Evolutionary conservation across 148 eudicot genomes (phyloP).

Genomic region (Bassia scoparia): DNA sequence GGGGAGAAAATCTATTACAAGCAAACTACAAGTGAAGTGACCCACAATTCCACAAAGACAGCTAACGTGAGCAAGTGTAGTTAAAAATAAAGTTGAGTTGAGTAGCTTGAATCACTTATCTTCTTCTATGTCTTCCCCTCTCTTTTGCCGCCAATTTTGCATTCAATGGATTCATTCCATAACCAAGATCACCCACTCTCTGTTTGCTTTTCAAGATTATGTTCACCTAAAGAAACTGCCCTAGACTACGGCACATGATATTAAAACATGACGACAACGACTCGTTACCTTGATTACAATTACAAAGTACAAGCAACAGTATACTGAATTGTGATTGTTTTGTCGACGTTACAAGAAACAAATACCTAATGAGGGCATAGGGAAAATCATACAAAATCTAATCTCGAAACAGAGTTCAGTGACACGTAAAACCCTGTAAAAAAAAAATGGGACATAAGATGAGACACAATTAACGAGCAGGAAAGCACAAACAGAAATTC

Average conservation of each 20-base stretch:
- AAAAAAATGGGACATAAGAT: too few relatives aligned
- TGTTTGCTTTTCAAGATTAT: neutral
- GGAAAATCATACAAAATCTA: neutral
- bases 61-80: constrained; percentile 8
- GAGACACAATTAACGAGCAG: neutral
- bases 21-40: neutral
- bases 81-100: neutral
- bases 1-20: neutral
- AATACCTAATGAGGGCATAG: neutral
- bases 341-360: neutral
- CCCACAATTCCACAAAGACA: constrained; percentile 2
- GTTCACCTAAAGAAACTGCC: neutral
- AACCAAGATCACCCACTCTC: constrained; percentile 20
- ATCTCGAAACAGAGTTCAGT: neutral
- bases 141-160: constrained; percentile 1
- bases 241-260: constrained; percentile 9
- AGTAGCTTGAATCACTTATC: neutral
- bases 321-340: neutral
- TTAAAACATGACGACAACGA: constrained; percentile 18
- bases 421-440: too few relatives aligned
- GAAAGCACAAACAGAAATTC: neutral
- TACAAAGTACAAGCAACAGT: constrained; percentile 10
- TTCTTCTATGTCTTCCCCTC: neutral
- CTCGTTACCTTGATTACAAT: constrained; percentile 24
- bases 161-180: constrained; percentile 17